Percentiles rank a stretch among this genome's conserved stretches.
phyloP scores from a whole-genome alignment of 768 basidiomycete species.

The Exidia glandulosa region DNA sequence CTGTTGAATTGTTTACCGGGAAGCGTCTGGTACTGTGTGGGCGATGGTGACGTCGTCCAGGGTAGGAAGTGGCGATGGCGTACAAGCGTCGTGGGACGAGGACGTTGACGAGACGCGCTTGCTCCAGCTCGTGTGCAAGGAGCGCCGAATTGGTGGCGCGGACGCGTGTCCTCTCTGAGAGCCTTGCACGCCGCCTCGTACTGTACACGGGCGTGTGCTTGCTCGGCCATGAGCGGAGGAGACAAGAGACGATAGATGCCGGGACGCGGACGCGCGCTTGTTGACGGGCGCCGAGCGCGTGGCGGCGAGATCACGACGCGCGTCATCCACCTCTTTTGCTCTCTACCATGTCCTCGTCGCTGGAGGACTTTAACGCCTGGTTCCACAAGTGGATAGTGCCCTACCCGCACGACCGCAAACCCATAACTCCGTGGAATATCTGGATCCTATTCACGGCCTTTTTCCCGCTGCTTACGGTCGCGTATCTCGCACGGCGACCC shows the following conservation, averaged over 20 bases:
- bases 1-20: no score
- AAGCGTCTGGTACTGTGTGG: no score
- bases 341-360: neutral
- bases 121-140: no score
- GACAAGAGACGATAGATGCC: neutral
- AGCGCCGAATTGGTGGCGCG: no score
- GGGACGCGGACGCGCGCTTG: neutral
- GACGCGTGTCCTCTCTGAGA: conserved; percentile 54
- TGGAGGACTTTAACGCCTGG: neutral
- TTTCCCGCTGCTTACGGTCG: conserved; percentile 53
- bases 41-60: no score
- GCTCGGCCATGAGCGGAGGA: neutral
- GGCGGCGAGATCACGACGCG: no score
- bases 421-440: conserved; percentile 31
- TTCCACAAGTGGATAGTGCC: conserved; percentile 25
- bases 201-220: neutral
- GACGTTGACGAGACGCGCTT: no score
- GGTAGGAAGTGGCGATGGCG: no score
- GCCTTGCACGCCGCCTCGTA: conserved; percentile 71
- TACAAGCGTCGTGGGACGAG: no score
- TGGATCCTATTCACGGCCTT: conserved; percentile 27
- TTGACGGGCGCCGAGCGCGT: no score
- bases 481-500: conserved; percentile 57
- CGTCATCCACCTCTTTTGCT: neutral
- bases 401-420: conserved; percentile 38